Evolutionary conservation across 345 rosid species (phyloP).

Genomic region (Eucalyptus cladocalyx): DNA sequence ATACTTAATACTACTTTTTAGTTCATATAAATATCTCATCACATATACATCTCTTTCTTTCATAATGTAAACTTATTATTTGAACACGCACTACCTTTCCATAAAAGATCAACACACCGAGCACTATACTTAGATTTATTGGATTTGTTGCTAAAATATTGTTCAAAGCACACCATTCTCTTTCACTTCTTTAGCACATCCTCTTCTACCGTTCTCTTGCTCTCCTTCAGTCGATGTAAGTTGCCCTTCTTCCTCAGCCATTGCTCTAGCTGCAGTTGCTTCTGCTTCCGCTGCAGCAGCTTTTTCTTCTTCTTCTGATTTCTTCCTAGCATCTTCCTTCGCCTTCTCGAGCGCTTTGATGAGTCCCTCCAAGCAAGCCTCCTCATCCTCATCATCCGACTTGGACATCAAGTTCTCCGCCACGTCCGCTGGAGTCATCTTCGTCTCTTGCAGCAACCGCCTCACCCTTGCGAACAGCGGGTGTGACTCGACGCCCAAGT

Average conservation of each 20-base stretch:
- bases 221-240: neutral
- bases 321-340: neutral
- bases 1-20: too few species aligned
- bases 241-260: neutral
- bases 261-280: neutral
- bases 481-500: neutral
- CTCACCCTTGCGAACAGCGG: neutral
- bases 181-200: neutral
- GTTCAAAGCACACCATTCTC: neutral
- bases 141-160: neutral
- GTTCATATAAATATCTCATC: neutral
- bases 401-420: conserved; percentile 30
- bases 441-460: neutral
- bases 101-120: neutral
- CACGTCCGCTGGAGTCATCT: conserved; percentile 28
- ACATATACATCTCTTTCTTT: neutral
- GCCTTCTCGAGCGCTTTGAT: conserved; percentile 9
- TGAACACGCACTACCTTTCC: neutral
- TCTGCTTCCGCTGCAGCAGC: neutral
- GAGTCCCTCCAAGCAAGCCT: conserved; percentile 1
- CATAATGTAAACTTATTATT: neutral
- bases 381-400: neutral
- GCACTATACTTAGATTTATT: neutral
- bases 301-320: neutral
- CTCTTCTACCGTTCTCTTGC: neutral